Evolutionary conservation across 83 land plant genomes (phyloP).

Genomic region (Diphasiastrum complanatum): DNA sequence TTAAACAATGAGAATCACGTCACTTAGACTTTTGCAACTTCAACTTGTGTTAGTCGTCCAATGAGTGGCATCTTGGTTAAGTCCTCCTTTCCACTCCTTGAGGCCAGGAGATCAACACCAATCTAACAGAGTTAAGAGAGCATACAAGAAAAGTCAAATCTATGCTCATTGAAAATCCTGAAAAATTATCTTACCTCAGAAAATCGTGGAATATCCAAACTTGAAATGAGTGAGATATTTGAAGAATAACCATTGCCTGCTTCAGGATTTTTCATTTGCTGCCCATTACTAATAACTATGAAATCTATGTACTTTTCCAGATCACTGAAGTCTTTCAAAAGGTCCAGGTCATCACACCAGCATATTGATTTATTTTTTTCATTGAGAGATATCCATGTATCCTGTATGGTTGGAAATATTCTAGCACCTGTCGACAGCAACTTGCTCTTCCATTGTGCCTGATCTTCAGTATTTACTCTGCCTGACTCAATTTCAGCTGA

Average conservation of each 20-base stretch:
- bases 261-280: neutral
- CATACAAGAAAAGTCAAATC: neutral
- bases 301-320: neutral
- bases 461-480: slow-evolving; percentile 37
- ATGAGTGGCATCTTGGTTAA: too few relatives aligned
- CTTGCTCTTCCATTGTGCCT: slow-evolving; percentile 39
- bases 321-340: slow-evolving; percentile 49
- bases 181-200: slow-evolving; percentile 46
- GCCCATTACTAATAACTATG: neutral
- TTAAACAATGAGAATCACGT: too few relatives aligned
- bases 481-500: slow-evolving; percentile 48
- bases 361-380: slow-evolving; percentile 51
- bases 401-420: slow-evolving; percentile 69
- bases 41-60: too few relatives aligned
- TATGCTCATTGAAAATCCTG: neutral
- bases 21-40: too few relatives aligned
- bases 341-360: slow-evolving; percentile 67
- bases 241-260: neutral
- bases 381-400: slow-evolving; percentile 81
- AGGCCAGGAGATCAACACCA: too few relatives aligned
- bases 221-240: slow-evolving; percentile 11
- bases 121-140: too few relatives aligned
- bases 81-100: too few relatives aligned
- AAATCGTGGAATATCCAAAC: slow-evolving; percentile 60
- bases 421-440: slow-evolving; percentile 35